These are phyloP conservation scores for Xylaria venustula DNA, from an alignment of 495 filamentous ascomycete species.

Conservation along the genomic window DNA sequence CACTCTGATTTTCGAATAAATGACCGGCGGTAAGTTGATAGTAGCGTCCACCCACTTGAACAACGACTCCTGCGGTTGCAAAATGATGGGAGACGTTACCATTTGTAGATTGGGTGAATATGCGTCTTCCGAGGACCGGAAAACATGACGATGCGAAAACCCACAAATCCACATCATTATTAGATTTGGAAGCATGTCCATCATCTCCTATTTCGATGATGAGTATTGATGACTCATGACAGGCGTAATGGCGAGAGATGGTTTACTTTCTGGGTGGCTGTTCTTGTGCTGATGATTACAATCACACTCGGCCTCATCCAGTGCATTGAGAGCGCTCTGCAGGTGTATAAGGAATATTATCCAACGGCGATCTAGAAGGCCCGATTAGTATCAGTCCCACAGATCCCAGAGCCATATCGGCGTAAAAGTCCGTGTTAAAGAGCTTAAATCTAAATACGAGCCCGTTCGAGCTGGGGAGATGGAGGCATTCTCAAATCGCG, in stretches of 20 bases:
- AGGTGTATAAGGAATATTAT: slow-evolving; percentile 20
- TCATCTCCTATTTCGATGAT: no score
- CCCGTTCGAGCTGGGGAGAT: no score
- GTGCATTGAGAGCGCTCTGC: slow-evolving; percentile 44
- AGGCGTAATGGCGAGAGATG: slow-evolving; percentile 49
- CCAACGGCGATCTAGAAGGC: slow-evolving; percentile 14
- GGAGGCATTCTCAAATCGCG: no score
- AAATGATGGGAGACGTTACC: neutral
- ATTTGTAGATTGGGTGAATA: neutral
- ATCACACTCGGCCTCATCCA: slow-evolving; percentile 53
- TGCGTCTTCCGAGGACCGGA: neutral
- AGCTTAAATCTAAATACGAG: no score
- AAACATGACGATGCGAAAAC: neutral
- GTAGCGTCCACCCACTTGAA: neutral
- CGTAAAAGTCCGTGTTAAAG: neutral
- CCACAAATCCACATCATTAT: no score
- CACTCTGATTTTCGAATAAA: neutral
- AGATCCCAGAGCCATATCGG: neutral
- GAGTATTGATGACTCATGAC: no score
- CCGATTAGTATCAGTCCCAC: neutral
- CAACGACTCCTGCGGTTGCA: slow-evolving; percentile 11
- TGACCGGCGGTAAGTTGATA: slow-evolving; percentile 14
- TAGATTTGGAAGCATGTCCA: no score
- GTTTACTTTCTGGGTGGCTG: slow-evolving; percentile 57
- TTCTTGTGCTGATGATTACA: slow-evolving; percentile 45